Percentiles rank a stretch among this genome's conserved stretches.
Conservation (phyloP, 129 eudicot genomes). For the Tagetes patula region DNA sequence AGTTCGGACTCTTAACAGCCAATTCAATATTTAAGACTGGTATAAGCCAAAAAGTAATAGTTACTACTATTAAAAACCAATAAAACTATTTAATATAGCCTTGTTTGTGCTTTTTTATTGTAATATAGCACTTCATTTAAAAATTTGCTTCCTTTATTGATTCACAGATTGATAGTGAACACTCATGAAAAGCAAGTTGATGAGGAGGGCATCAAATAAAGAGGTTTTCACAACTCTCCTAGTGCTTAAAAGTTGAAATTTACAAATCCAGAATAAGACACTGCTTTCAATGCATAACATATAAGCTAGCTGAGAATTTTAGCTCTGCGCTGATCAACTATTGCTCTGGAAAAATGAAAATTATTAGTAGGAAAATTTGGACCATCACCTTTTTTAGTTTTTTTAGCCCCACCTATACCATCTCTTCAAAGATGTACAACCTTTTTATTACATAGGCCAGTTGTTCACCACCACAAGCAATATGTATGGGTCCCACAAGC, state of each 20-base stretch:
- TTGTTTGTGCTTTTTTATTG: not conserved
- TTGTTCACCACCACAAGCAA: slow-evolving; percentile 24
- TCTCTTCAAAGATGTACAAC: slow-evolving; percentile 32
- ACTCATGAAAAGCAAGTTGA: slow-evolving; percentile 17
- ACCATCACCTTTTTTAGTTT: slow-evolving; percentile 22
- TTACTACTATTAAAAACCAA: too few species aligned
- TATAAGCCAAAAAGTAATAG: too few species aligned
- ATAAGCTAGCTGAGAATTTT: not conserved
- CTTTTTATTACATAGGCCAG: slow-evolving; percentile 33
- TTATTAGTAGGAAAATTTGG: slow-evolving; percentile 19
- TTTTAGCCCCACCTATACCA: slow-evolving; percentile 10
- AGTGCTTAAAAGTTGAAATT: not conserved
- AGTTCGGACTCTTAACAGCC: too few species aligned
- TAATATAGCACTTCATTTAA: not conserved
- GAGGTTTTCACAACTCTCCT: not conserved
- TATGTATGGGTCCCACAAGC: slow-evolving; percentile 25
- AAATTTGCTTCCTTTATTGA: not conserved
- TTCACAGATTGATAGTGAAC: not conserved
- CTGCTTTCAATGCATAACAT: slow-evolving; percentile 16
- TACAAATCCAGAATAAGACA: slow-evolving; percentile 16
- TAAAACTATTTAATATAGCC: not conserved
- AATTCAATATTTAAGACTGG: too few species aligned
- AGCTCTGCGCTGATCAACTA: slow-evolving; percentile 10
- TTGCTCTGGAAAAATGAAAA: slow-evolving; percentile 30
- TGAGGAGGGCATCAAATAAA: slow-evolving; percentile 10